Base-by-base conservation (phyloP, 2,329 filamentous ascomycete genomes). In the Endoconidiophora polonica region DNA sequence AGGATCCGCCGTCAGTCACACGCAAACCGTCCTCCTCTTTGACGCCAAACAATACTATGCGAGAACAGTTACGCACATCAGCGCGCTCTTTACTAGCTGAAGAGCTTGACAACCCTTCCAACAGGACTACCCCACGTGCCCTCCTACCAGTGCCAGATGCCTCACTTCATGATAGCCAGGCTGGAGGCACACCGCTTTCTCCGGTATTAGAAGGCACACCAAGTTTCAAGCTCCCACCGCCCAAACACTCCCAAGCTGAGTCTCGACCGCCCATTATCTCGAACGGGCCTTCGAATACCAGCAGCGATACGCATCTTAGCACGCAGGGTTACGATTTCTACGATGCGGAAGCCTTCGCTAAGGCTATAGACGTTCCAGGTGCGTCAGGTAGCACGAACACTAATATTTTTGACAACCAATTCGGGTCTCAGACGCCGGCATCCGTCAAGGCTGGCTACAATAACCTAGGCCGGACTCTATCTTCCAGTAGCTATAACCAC, bases 241-340 rank as follows among this genome's bases (percentile, higher is more conserved):
- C 29, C 5, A 33, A 12, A 33, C 9, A 12, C 29, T 33, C 29
- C 9, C 29, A 33, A 33, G 9, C 12, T 12, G 29, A 33, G 29
- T 10, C 29, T 9, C 29, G 29, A 12, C 29, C 29, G 29, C 29
- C 67, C 73, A 1, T 56, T 74, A 23, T 77, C 74, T 2, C 63
- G 68, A n/a, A 54, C 62, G 18, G 76, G 72, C 57, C 67, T 72
- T 29, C 67, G 68, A 39, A 29, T 12, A 33, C 29, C 29, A 75
- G 70, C 56, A 68, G 66, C 41, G 56, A 57, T 38, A 67, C 69
- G 4, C 67, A 71, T 20, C 56, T 71, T 10, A 72, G 66, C 57
- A 74, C 71, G 1, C 76, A 79, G 55, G 77, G 77, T 0, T 80
- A 81, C 56, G 77, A 81, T 59, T 81, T 81, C 57, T 80, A 80